These are phyloP conservation scores for Citrus mangshanensis DNA, from an alignment of 345 rosid genomes.

Conservation along the genomic window DNA sequence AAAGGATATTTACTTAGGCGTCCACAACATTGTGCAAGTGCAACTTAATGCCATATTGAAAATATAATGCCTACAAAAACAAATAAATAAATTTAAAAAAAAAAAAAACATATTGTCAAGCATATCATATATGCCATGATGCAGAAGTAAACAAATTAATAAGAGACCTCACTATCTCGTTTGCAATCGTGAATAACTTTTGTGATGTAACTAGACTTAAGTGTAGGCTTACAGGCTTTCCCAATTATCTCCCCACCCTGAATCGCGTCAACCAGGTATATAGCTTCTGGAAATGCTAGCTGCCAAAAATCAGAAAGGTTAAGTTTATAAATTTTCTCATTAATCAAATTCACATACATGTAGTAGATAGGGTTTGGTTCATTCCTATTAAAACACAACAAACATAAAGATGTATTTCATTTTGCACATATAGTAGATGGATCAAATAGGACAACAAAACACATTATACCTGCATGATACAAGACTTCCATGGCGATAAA, in stretches of 20 bases:
- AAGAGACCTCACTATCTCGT: conserved; percentile 90
- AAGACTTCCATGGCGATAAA: conserved; percentile 77
- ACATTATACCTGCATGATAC: conserved; percentile 77
- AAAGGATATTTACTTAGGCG: conserved; percentile 57
- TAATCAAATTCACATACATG: background rate
- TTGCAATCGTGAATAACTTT: conserved; percentile 99
- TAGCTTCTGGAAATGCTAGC: too few species aligned
- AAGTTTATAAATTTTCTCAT: conserved; percentile 7
- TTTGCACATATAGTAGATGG: background rate
- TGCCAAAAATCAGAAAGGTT: too few species aligned
- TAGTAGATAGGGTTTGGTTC: background rate
- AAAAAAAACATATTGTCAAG: background rate
- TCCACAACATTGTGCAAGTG: conserved; percentile 77
- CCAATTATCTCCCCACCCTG: conserved; percentile 5
- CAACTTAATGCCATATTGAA: conserved; percentile 87
- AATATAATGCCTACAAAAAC: conserved; percentile 62
- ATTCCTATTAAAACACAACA: background rate
- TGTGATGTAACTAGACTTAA: conserved; percentile 75
- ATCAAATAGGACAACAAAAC: background rate
- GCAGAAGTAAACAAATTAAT: conserved; percentile 27
- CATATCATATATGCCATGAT: conserved; percentile 4
- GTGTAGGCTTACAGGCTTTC: conserved; percentile 90
- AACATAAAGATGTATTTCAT: background rate
- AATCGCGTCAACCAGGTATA: too few species aligned
- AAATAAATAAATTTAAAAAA: too few species aligned